Base-by-base conservation (phyloP, 2,329 filamentous ascomycete species). In the Hymenotorrendiella dingleyae region DNA sequence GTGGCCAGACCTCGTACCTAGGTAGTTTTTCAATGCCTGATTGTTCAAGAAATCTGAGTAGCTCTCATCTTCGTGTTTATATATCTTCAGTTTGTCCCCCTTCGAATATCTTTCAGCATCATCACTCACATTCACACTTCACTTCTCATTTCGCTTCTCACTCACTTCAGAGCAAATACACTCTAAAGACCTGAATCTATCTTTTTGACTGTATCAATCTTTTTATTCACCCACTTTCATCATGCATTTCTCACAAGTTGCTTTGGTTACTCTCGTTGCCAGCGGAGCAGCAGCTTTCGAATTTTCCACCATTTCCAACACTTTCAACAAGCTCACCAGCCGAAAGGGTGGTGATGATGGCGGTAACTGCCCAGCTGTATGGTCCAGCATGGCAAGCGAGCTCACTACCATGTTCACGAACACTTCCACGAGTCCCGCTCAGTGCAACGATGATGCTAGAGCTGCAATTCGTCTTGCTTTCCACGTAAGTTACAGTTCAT, bases 361-460 rank as follows among this genome's bases (percentile, higher is more conserved):
- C n/a, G 16, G 22, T 36, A n/a, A 28, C 11, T 45, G 38, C 19
- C 43, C 38, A 20, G 32, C 20, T n/a, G 21, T 41, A 22, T 41
- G 43, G 43, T 28, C 17, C 5, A 10, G 1, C 3, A 21, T 45
- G 6, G 14, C 32, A 8, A 6, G 21, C 11, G 38, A 40, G 19
- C 33, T 45, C 11, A 36, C 17, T 11, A 17, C n/a, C 4, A 32
- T 46, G 38, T 53, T 48, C 36, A 10, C 41, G 10, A 38, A 52
- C 19, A 32, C 23, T 4, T 26, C 32, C 3, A 46, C n/a, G 10
- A 40, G 16, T 9, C 27, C 24, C n/a, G 32, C 27, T 22, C 46
- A 49, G 40, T 51, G 50, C 27, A 53, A 45, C n/a, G 43, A 49
- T 26, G 36, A 45, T 24, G 50, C 50, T n/a, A 35, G 50, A 20